Evolutionary conservation across 2,329 filamentous ascomycete genomes (phyloP), one percentile per base, ranked within the genome.

Genomic region (Neopestalotiopsis sp.): DNA sequence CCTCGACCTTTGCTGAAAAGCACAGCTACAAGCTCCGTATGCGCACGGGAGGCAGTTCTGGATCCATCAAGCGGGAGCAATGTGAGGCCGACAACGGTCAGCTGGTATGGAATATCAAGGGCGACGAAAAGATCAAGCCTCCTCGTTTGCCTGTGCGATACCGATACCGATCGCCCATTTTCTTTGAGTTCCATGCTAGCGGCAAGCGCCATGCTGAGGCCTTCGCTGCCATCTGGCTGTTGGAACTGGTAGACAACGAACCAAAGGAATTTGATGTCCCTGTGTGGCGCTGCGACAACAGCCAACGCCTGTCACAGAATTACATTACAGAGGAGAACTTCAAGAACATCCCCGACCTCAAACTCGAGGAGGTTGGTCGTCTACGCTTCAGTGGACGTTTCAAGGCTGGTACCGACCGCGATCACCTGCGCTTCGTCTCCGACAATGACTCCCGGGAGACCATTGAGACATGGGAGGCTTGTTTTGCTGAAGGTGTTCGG

Each of bases 401-500:
- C 84, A 97, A 96, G 72, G 91, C 95, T 0, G 95, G 95, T 14
- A 97, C 94, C 63, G 95, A 98, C 78, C 90, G 93, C 67, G 92
- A 94, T 20, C 96, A 98, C 77, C 88, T 93, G 72, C 86, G 85
- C 1, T 98, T 97, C 74, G 91, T 97, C 28, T 88, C 90, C 62
- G 93, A 97, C 79, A 97, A 97, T 75, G 91, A 97, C 77, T 91
- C 92, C 1, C 91, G 95, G 40, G 96, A 98, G 83, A 98, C 95
- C 0, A 97, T 94, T 72, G 95, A 98, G 82, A 93, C 92, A 0
- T 98, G 95, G 94, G 94, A 98, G 79, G 93, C 94, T 0, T 98
- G 95, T 78, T 89, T 92, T 56, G 90, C 94, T 0, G 95, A 98
- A 79, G 95, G 95, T 13, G 93, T 97, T 0, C 90, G 96, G 2